A percentile compares a stretch with the other conserved stretches of the same genome.
Evolutionary conservation across 495 filamentous ascomycete species (phyloP).

Genomic region (Lepraria neglecta): DNA sequence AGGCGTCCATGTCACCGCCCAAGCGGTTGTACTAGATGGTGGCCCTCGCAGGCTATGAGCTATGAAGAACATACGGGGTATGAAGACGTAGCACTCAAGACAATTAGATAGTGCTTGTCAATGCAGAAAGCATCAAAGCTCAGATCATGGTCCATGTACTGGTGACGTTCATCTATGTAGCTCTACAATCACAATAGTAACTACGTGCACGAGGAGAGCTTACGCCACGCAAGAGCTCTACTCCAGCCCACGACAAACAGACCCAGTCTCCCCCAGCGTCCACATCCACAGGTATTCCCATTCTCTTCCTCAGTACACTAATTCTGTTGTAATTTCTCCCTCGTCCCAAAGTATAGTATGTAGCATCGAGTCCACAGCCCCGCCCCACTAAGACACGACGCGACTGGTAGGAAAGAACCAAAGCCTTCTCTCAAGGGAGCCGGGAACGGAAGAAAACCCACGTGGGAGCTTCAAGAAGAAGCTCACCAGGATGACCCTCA

Average conservation of each 20-base stretch:
- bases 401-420: conserved; percentile 30
- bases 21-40: conserved; percentile 81
- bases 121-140: neutral
- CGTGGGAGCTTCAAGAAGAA: conserved; percentile 26
- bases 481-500: conserved; percentile 31
- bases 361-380: conserved; percentile 34
- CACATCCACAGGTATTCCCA: neutral
- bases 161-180: too few relatives aligned
- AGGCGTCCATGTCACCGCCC: conserved; percentile 97
- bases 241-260: too few relatives aligned
- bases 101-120: neutral
- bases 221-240: neutral
- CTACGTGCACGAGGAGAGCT: neutral
- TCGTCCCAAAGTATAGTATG: conserved; percentile 11
- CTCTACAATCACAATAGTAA: neutral
- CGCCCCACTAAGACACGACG: conserved; percentile 26
- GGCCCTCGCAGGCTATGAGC: neutral
- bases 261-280: too few relatives aligned
- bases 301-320: neutral
- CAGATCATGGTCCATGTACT: too few relatives aligned
- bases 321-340: neutral
- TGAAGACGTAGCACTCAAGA: neutral
- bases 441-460: conserved; percentile 34
- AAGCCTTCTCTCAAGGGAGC: conserved; percentile 32
- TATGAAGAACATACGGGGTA: neutral